Evolutionary conservation across 2,329 filamentous ascomycete genomes (phyloP).

Genomic region (Curvularia verruculosa): DNA sequence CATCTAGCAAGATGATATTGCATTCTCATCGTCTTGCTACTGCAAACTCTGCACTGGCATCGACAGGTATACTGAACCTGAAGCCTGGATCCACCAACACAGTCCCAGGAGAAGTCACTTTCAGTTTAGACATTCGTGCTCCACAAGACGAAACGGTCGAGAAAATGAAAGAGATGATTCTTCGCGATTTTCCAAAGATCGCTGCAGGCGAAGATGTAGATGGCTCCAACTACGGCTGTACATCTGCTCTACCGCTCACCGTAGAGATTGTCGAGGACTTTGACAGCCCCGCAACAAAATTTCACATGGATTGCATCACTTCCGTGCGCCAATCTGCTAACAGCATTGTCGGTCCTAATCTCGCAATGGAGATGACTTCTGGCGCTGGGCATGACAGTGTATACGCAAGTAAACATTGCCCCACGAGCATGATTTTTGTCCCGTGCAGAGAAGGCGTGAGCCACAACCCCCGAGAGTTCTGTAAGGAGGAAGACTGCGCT

Average conservation of each 20-base stretch:
- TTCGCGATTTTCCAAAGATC: conserved; percentile 64
- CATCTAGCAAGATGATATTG: conserved; percentile 70
- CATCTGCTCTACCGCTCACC: conserved; percentile 57
- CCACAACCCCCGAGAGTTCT: conserved; percentile 56
- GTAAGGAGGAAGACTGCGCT: conserved; percentile 54
- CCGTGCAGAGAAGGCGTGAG: conserved; percentile 56
- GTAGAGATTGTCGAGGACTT: conserved; percentile 68
- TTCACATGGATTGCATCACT: conserved; percentile 70
- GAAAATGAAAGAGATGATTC: conserved; percentile 63
- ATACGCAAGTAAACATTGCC: conserved; percentile 52
- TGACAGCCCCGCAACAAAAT: conserved; percentile 62
- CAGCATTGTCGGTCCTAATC: conserved; percentile 59
- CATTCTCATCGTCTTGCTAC: conserved; percentile 68
- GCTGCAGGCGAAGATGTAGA: conserved; percentile 63
- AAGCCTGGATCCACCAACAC: conserved; percentile 75
- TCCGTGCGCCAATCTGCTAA: conserved; percentile 68
- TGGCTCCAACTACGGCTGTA: conserved; percentile 52
- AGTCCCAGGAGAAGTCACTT: conserved; percentile 70
- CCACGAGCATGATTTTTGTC: conserved; percentile 58
- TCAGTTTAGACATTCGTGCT: conserved; percentile 71
- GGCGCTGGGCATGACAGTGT: conserved; percentile 69
- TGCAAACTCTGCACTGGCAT: conserved; percentile 66
- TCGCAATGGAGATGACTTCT: conserved; percentile 62
- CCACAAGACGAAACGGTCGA: conserved; percentile 63
- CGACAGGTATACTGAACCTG: conserved; percentile 71